Conservation (phyloP, 2,329 filamentous ascomycete species). For the Setomelanomma holmii region DNA sequence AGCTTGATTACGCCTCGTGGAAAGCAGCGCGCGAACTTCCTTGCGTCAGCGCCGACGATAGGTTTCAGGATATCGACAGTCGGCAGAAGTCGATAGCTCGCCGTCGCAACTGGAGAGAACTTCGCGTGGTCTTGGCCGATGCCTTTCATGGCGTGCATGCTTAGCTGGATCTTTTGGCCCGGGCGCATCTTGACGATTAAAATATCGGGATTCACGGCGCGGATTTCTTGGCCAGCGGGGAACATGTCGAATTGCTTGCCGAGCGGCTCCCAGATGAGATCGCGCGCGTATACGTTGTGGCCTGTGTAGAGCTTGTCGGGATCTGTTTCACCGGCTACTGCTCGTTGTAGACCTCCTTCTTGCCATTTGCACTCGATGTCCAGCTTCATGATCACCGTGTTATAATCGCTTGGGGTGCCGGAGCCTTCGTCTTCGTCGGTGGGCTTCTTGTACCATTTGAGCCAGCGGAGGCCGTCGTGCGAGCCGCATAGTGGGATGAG, state of each 20-base stretch:
- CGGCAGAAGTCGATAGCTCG: constrained; percentile 88
- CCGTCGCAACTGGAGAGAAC: constrained; percentile 94
- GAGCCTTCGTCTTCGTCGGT: constrained; percentile 55
- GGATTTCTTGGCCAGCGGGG: constrained; percentile 66
- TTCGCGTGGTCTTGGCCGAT: constrained; percentile 95
- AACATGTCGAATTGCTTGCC: constrained; percentile 61
- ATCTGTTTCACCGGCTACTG: constrained; percentile 75
- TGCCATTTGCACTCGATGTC: constrained; percentile 83
- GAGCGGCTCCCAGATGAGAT: constrained; percentile 75
- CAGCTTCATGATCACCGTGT: constrained; percentile 82
- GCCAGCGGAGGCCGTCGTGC: constrained; percentile 77
- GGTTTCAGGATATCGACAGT: constrained; percentile 83
- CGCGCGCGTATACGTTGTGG: constrained; percentile 66
- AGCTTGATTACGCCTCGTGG: constrained; percentile 85
- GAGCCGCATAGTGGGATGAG: constrained; percentile 87
- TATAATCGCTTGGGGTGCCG: constrained; percentile 72
- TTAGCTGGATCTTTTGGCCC: constrained; percentile 82
- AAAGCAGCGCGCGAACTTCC: constrained; percentile 91
- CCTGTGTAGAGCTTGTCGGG: constrained; percentile 85
- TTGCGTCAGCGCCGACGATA: constrained; percentile 84
- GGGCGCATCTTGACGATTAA: constrained; percentile 93
- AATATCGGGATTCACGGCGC: constrained; percentile 87
- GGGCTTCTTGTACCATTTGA: constrained; percentile 82
- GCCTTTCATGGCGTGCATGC: constrained; percentile 94
- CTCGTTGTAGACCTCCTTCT: constrained; percentile 61